Base-by-base conservation (phyloP, 495 filamentous ascomycete species). In the Penicillium taxi region DNA sequence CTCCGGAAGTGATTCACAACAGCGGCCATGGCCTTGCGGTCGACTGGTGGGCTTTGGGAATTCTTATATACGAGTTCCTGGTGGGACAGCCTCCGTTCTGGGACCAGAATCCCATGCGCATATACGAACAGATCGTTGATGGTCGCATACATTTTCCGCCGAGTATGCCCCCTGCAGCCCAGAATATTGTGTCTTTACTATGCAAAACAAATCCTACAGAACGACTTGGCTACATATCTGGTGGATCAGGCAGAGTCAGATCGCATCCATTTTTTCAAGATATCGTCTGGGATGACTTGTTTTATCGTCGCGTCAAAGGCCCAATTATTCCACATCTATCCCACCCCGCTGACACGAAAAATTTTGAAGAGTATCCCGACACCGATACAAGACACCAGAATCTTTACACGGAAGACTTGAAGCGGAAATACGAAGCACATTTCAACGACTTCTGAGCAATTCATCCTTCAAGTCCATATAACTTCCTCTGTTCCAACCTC, bases 31-130 rank as follows among this genome's bases (percentile, higher is more conserved):
- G 85, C 19, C 86, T 85, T 23, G 90, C 91, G 1, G 91, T 98
- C n/a, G 91, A 98, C 61, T 98, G 91, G 91, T 98, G 91, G 91
- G 93, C 91, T 5, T 69, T 96, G 44, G 91, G 91, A 5, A 94
- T 98, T 45, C 61, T 98, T 33, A 86, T 96, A 37, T 96, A 93
- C 58, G 91, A 98, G 55, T 95, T 98, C 52, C 67, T 96, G 17
- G 87, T 91, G 3, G 91, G 91, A 23, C 93, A 95, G 50, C 91
- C 91, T 5, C 91, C 91, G 2, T 98, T 98, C 60, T 98, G 90
- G 84, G 85, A 95, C 54, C 78, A 86, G 34, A 95, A 91, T 48
- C 88, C 89, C 0, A 91, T 96, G 53, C 88, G 91, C 52, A 94
- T 96, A 38, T 96, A 96, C 64, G 89, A 94, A 62, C 65, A 70